Evolutionary conservation across 2,329 filamentous ascomycete species (phyloP).

Genomic region (Akanthomyces uredinophilus): DNA sequence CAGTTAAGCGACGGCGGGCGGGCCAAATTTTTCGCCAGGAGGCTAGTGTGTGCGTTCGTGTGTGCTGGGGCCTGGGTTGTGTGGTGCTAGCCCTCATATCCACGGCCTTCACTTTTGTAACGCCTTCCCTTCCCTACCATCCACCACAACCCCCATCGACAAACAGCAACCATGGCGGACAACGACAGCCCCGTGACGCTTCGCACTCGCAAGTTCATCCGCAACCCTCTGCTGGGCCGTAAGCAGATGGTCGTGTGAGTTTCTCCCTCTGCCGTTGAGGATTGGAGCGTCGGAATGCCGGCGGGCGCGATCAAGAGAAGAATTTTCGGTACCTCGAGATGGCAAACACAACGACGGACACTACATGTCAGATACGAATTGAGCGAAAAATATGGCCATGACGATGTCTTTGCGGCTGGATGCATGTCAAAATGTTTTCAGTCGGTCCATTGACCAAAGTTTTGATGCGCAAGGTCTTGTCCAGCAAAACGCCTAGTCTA

Average conservation of each 20-base stretch:
- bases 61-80: conserved; percentile 18
- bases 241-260: conserved; percentile 99
- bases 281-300: neutral
- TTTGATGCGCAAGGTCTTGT: neutral
- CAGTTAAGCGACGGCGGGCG: conserved; percentile 35
- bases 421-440: neutral
- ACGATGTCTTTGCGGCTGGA: neutral
- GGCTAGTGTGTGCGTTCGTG: neutral
- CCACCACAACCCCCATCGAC: conserved; percentile 24
- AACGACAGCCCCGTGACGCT: conserved; percentile 71
- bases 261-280: conserved; percentile 22
- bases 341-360: neutral
- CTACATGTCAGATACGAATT: neutral
- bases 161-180: conserved; percentile 79
- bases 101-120: conserved; percentile 12
- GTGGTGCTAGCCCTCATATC: conserved; percentile 17
- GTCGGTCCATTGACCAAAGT: neutral
- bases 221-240: conserved; percentile 96
- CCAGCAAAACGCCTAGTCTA: neutral
- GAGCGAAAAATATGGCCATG: neutral
- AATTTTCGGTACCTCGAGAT: conserved; percentile 9
- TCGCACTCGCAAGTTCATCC: conserved; percentile 99
- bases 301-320: conserved; percentile 6
- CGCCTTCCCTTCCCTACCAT: conserved; percentile 17
- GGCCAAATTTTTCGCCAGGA: conserved; percentile 24